Evolutionary conservation across 2,329 filamentous ascomycete genomes (phyloP).

Genomic region (Trichoderma guizhouense): DNA sequence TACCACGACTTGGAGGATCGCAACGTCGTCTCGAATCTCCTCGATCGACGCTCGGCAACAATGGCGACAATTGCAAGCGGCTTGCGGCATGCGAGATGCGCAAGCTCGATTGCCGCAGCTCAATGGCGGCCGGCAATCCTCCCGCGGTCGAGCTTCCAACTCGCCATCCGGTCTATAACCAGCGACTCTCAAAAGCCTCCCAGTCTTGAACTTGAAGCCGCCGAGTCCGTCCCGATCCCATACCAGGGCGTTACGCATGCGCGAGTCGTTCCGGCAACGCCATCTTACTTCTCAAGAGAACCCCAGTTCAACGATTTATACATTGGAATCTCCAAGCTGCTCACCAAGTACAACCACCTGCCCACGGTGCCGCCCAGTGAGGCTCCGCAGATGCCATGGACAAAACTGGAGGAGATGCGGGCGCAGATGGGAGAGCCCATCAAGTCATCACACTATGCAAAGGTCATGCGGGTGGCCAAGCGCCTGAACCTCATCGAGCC

Average conservation of each 20-base stretch:
- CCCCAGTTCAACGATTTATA: conserved; percentile 83
- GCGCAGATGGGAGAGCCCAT: conserved; percentile 67
- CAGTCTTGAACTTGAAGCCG: conserved; percentile 19
- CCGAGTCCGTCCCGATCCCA: conserved; percentile 29
- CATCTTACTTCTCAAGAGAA: conserved; percentile 91
- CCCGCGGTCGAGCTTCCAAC: conserved; percentile 25
- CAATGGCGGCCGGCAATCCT: conserved; percentile 31
- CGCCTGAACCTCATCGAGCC: conserved; percentile 84
- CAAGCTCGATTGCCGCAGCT: conserved; percentile 29
- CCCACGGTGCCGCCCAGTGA: conserved; percentile 65
- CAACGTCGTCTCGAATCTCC: conserved; percentile 20
- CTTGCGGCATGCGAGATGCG: conserved; percentile 37
- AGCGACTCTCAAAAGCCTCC: conserved; percentile 22
- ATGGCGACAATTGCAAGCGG: conserved; percentile 37
- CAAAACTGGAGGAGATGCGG: conserved; percentile 73
- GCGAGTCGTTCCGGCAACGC: conserved; percentile 76
- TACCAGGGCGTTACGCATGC: conserved; percentile 47
- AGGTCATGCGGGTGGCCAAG: conserved; percentile 71
- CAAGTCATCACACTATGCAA: conserved; percentile 73
- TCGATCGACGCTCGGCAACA: conserved; percentile 24
- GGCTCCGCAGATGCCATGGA: conserved; percentile 75
- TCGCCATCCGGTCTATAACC: conserved; percentile 27
- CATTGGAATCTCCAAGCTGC: conserved; percentile 67
- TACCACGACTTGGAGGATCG: background rate
- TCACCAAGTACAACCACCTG: conserved; percentile 68